Evolutionary conservation across 208 protist species (phyloP), one percentile per base, ranked within the genome.

Genomic region (Trypanosoma lewisi): DNA sequence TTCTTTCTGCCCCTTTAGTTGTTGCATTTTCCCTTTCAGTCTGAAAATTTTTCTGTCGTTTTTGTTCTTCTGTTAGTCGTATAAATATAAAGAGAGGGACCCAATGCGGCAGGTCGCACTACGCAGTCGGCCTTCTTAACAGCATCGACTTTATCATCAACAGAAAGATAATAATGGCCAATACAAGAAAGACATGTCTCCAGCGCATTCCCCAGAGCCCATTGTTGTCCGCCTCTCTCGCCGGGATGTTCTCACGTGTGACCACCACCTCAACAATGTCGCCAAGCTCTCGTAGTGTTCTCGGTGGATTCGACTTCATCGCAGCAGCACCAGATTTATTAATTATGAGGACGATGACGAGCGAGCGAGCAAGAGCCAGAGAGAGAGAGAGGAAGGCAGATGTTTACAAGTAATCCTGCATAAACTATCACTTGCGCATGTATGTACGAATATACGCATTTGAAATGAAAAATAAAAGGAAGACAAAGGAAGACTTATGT

Each of bases 271-370:
- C 59, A 64, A 64, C 59, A 19, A 31, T 45, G 28, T 64, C 45
- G 30, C 59, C 33, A 6, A 64, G 48, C 30, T 66, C 60, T 42
- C 60, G 31, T 21, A 66, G 36, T 4, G 60, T 66, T 25, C 49
- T 66, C 21, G 60, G 60, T 7, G 33, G 4, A 12, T 2, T 19
- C 4, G 49, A 50, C 21, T n/a, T 57, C 47, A 55, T 55, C 25
- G 16, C 19, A 25, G 14, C 28, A 7, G 11, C 48, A 41, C 16
- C 31, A 5, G 42, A 28, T 7, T 27, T 21, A 27, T 17, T 44
- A 17, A 23, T 19, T 25, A 2, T 47, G 11, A 44, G 11, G 39
- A 17, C 12, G 39, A 3, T 5, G 39, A 44, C 3, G 39, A 17
- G 6, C 12, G 11, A 44, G 11, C 12, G 11, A 44, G 28, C 17